Evolutionary conservation across 176 grass and related monocot genomes (phyloP).

Genomic region (Eremochloa ophiuroides): DNA sequence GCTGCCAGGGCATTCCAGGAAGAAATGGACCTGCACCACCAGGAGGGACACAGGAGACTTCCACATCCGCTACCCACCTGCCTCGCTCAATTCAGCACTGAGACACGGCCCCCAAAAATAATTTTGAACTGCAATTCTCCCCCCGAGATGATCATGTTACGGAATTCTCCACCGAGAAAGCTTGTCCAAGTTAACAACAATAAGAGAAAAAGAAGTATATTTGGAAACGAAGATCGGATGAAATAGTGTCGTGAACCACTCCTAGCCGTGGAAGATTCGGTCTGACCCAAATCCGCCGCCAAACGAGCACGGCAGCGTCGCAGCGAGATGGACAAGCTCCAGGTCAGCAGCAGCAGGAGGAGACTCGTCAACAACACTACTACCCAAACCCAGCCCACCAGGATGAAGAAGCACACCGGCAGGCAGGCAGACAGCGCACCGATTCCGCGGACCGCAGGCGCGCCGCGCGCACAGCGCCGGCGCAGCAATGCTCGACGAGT

Average conservation of each 20-base stretch:
- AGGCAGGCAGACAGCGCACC: too few relatives aligned
- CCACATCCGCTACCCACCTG: neutral
- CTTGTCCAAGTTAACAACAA: too few relatives aligned
- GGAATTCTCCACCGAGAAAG: neutral
- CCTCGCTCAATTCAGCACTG: neutral
- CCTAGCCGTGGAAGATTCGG: neutral
- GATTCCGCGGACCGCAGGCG: neutral
- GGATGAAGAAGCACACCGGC: neutral
- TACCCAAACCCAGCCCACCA: neutral
- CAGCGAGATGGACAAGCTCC: neutral
- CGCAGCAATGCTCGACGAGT: conserved; percentile 29
- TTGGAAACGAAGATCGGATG: neutral
- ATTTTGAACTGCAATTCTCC: neutral
- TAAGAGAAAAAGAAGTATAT: neutral
- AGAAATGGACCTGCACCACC: neutral
- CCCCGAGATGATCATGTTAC: neutral
- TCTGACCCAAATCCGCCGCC: neutral
- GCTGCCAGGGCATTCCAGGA: neutral
- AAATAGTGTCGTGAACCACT: neutral
- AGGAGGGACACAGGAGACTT: neutral
- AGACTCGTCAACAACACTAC: neutral
- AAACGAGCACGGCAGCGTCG: neutral
- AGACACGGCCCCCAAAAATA: neutral
- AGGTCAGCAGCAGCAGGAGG: neutral
- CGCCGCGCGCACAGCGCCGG: neutral